Evolutionary conservation across 805 yeast genomes (phyloP), one percentile per base, ranked within the genome.

Genomic region (Ogataea ganodermae): DNA sequence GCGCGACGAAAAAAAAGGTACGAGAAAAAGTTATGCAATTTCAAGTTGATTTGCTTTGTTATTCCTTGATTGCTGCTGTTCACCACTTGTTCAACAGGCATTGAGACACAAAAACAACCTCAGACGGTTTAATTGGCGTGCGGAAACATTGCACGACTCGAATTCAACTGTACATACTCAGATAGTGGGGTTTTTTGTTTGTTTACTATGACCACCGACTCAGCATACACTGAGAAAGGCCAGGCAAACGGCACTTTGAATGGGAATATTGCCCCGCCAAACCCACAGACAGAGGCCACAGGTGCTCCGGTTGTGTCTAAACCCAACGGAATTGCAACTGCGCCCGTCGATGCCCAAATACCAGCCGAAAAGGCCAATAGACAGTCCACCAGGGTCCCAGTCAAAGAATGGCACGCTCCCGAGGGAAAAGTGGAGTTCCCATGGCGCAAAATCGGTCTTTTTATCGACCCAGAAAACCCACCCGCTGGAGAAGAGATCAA

Each of bases 391-490:
- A 39, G 22, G 14, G 10, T 23, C 26, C 47, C 45, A 7, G 23
- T 40, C 23, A 35, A 32, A 28, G 45, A 46, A n/a, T 38, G 43
- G 33, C 56, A 50, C 26, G 27, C 16, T 6, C 57, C 57, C 2
- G 35, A 33, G 4, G 21, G 60, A 3, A 26, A 54, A 3, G 24
- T 56, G 13, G 59, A 57, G 26, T 68, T 69, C 49, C 66, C 69
- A 2, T 69, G 73, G 73, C 49, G 49, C 43, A 57, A 52, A 31
- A 65, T 69, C 42, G 73, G 72, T 26, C 56, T 62, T 8, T 68
- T 55, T 41, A 53, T 60, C 39, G 69, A 67, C 43, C 56, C 63
- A 5, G 27, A 47, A 18, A 46, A 55, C 18, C 62, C 66, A 10
- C 61, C 61, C 4, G 30, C 50, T 6, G 14, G 35, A 2, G 55